Percentiles rank a stretch among this genome's conserved stretches.
phyloP scores from a whole-genome alignment of 2,329 filamentous ascomycete species.

The Sporothrix sp. region DNA sequence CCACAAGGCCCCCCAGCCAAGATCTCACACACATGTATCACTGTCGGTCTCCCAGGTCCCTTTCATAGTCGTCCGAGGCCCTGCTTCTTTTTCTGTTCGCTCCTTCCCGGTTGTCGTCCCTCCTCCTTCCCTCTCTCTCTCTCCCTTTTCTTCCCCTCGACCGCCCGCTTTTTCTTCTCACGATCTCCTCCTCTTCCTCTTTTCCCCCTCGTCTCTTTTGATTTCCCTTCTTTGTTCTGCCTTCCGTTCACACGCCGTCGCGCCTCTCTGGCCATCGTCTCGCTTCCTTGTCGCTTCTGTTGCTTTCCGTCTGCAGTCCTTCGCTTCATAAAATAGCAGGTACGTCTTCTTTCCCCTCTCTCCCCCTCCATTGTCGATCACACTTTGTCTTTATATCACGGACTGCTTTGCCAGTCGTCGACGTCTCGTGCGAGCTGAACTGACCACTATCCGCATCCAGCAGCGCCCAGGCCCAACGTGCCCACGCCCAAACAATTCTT shows the following conservation, averaged over 20 bases:
- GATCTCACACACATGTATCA: slow-evolving; percentile 33
- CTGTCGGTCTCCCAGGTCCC: slow-evolving; percentile 23
- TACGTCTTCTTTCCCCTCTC: slow-evolving; percentile 3
- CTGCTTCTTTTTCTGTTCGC: neutral
- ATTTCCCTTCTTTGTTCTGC: slow-evolving; percentile 12
- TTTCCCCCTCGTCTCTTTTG: slow-evolving; percentile 14
- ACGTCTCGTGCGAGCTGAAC: neutral
- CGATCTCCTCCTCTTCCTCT: slow-evolving; percentile 11
- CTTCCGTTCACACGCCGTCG: neutral
- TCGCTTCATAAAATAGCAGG: slow-evolving; percentile 8
- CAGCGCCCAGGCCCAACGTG: slow-evolving; percentile 1
- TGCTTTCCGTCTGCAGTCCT: neutral
- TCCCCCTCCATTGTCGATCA: neutral
- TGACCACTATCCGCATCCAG: slow-evolving; percentile 8
- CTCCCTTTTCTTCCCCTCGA: neutral
- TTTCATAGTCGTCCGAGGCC: slow-evolving; percentile 25
- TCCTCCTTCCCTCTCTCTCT: slow-evolving; percentile 1
- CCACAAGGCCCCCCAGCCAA: too few species aligned
- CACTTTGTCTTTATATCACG: too few species aligned
- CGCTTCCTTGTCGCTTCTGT: slow-evolving; percentile 3
- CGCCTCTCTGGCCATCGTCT: slow-evolving; percentile 4
- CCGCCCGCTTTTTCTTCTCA: slow-evolving; percentile 6
- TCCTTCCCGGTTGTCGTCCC: neutral
- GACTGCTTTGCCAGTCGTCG: neutral
- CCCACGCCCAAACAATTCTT: slow-evolving; percentile 1